A percentile compares a stretch with the other conserved stretches of the same genome.
These are phyloP conservation scores for Cladobotryum protrusum DNA, from an alignment of 2,329 filamentous ascomycete species.

Conservation along the genomic window DNA sequence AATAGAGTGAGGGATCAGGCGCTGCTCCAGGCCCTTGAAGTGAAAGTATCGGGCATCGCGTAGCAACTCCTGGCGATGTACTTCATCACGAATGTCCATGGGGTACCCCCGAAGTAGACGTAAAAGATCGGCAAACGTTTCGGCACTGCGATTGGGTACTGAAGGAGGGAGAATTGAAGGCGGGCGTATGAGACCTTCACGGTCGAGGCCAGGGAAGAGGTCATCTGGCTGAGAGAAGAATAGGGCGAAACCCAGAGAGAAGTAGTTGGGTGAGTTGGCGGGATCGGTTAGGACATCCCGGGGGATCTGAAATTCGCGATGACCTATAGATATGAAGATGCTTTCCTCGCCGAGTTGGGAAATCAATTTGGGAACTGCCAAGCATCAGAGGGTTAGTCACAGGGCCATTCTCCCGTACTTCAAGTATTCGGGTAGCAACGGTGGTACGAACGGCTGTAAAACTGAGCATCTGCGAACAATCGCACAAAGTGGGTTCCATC, in stretches of 20 bases:
- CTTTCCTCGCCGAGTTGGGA: conserved; percentile 87
- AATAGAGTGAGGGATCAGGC: conserved; percentile 70
- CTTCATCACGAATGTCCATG: conserved; percentile 66
- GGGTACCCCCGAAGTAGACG: conserved; percentile 80
- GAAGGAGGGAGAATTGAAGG: conserved; percentile 79
- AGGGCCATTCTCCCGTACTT: not conserved
- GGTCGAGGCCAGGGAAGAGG: conserved; percentile 78
- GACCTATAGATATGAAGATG: conserved; percentile 87
- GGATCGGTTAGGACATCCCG: conserved; percentile 79
- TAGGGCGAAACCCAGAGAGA: conserved; percentile 80
- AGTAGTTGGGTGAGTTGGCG: conserved; percentile 93
- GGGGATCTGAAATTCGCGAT: conserved; percentile 81
- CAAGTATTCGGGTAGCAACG: not conserved
- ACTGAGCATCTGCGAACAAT: conserved; percentile 89
- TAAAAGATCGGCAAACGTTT: conserved; percentile 76
- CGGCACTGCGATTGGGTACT: conserved; percentile 74
- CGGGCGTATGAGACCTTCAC: conserved; percentile 72
- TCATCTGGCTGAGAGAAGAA: conserved; percentile 79
- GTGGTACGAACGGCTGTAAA: conserved; percentile 66
- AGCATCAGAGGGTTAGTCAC: not conserved
- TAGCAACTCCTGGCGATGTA: conserved; percentile 70
- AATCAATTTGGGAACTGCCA: conserved; percentile 73
- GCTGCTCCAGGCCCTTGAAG: conserved; percentile 85
- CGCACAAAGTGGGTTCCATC: conserved; percentile 86
- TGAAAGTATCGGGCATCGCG: conserved; percentile 90